Evolutionary conservation across 495 filamentous ascomycete species (phyloP).

Genomic region (Tuber indicum): DNA sequence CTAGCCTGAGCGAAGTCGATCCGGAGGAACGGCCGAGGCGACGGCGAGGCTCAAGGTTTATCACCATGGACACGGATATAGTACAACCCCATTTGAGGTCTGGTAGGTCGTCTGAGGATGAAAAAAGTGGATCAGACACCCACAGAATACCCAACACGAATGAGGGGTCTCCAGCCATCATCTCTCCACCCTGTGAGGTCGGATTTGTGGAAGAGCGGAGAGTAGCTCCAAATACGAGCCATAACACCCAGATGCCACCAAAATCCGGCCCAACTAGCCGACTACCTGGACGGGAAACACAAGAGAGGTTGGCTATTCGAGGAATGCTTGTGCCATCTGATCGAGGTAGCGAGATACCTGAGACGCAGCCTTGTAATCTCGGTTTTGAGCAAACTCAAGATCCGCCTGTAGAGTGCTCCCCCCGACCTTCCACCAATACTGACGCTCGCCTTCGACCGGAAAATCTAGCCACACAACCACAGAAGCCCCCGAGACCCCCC

Average conservation of each 20-base stretch:
- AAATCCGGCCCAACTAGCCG: neutral
- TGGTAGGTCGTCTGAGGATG: neutral
- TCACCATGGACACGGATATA: conserved; percentile 28
- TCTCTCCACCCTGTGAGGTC: neutral
- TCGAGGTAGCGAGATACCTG: conserved; percentile 15
- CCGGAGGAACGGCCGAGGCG: conserved; percentile 25
- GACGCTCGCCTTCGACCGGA: neutral
- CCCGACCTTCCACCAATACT: neutral
- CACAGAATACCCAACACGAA: neutral
- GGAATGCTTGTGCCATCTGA: conserved; percentile 24
- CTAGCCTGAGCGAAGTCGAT: conserved; percentile 22
- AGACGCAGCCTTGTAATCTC: conserved; percentile 21
- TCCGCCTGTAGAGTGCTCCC: neutral
- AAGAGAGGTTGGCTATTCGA: conserved; percentile 30
- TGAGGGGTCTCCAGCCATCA: neutral
- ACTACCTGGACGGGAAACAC: conserved; percentile 22
- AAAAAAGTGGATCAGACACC: neutral
- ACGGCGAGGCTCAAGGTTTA: conserved; percentile 24
- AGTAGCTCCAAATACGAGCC: neutral
- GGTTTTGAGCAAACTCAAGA: neutral
- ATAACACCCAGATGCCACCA: neutral
- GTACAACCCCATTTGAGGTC: conserved; percentile 20
- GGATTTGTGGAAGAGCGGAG: neutral
- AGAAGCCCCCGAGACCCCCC: neutral
- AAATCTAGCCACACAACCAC: neutral